Percentiles rank a stretch among this genome's conserved stretches.
phyloP scores from a whole-genome alignment of 331 rosid species.

The Quercus tomentella region DNA sequence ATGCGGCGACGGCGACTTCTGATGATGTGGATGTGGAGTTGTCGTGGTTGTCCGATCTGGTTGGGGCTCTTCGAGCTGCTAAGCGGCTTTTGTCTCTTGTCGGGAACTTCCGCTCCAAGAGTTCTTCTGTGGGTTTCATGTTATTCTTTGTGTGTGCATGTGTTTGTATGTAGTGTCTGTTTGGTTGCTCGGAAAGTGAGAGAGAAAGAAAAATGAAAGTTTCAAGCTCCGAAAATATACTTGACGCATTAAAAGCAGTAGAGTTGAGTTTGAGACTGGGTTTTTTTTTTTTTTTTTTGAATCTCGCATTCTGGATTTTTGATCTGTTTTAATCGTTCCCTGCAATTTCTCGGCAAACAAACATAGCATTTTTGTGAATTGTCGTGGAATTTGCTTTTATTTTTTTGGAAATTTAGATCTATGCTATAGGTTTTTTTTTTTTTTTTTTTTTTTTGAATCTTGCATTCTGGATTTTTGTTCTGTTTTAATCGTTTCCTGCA shows the following conservation, averaged over 20 bases:
- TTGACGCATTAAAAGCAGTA: no score
- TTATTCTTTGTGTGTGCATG: neutral
- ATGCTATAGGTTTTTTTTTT: neutral
- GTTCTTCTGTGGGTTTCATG: slow-evolving; percentile 52
- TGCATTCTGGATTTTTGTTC: no score
- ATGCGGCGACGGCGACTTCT: slow-evolving; percentile 18
- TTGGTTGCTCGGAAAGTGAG: neutral
- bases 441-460: no score
- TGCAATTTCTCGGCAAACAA: neutral
- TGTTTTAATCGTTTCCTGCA: no score
- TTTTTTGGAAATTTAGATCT: neutral
- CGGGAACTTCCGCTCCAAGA: slow-evolving; percentile 43
- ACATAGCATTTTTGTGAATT: neutral
- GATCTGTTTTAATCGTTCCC: neutral
- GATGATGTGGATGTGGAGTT: slow-evolving; percentile 21
- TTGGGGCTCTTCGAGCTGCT: slow-evolving; percentile 62
- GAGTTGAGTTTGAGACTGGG: no score
- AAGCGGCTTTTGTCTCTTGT: slow-evolving; percentile 59
- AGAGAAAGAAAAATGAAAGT: neutral
- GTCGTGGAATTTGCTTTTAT: neutral
- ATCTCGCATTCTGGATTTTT: neutral
- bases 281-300: neutral
- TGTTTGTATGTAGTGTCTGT: neutral
- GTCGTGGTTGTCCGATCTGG: slow-evolving; percentile 64
- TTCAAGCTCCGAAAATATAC: neutral